phyloP scores from a whole-genome alignment of 169 alveolate species.

The Perkinsus chesapeaki region DNA sequence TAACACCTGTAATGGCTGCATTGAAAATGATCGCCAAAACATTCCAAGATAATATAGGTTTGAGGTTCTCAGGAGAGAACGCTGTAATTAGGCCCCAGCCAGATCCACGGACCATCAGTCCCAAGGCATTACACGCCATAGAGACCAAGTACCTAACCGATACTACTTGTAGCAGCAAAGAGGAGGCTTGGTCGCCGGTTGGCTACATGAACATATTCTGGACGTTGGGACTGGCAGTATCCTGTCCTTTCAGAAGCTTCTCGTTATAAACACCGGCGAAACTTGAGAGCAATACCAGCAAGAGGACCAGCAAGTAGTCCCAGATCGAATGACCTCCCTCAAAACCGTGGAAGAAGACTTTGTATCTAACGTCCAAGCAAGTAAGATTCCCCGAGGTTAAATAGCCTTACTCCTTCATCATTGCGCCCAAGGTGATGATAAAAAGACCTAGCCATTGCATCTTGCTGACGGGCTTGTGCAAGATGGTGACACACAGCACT shows the following conservation, averaged over 20 bases:
- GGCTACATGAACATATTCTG: neutral
- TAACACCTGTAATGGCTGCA: neutral
- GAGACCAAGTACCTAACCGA: neutral
- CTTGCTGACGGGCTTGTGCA: neutral
- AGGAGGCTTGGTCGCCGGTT: neutral
- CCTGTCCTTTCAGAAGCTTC: neutral
- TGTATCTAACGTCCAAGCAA: neutral
- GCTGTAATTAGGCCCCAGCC: neutral
- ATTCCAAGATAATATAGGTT: neutral
- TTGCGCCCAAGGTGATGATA: neutral
- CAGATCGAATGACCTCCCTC: neutral
- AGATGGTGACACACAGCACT: neutral
- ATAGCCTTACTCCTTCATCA: neutral
- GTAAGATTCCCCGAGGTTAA: neutral
- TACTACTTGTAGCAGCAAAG: no score
- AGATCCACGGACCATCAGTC: neutral
- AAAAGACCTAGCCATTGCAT: neutral
- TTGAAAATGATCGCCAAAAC: neutral
- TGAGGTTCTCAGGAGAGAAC: neutral
- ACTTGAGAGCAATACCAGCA: neutral
- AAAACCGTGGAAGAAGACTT: neutral
- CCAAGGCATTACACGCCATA: neutral
- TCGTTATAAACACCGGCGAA: neutral
- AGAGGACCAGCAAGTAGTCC: neutral
- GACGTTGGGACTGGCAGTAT: neutral